A percentile compares a stretch with the other conserved stretches of the same genome.
phyloP scores from a whole-genome alignment of 805 yeast genomes.

The Kluyveromyces aestuarii region DNA sequence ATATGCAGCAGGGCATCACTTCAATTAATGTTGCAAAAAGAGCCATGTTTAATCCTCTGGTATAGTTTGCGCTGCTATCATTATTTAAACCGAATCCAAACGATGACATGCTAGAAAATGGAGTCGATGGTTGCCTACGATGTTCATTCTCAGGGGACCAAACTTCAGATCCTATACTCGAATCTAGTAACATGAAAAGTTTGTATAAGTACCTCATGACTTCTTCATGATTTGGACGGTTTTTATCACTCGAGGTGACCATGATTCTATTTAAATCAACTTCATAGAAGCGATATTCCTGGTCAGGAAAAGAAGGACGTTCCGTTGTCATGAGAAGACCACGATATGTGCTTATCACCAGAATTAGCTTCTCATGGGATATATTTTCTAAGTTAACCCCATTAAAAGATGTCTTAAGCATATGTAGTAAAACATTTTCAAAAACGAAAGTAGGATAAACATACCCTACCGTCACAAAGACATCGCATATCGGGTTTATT shows the following conservation, averaged over 20 bases:
- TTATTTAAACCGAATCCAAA: slow-evolving; percentile 34
- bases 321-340: slow-evolving; percentile 60
- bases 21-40: slow-evolving; percentile 64
- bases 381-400: slow-evolving; percentile 51
- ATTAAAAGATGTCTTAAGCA: slow-evolving; percentile 53
- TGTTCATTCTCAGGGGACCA: slow-evolving; percentile 31
- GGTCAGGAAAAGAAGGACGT: slow-evolving; percentile 68
- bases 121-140: slow-evolving; percentile 27
- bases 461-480: slow-evolving; percentile 69
- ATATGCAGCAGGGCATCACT: slow-evolving; percentile 62
- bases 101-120: slow-evolving; percentile 29
- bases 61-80: slow-evolving; percentile 25
- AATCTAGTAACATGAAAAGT: slow-evolving; percentile 52
- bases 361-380: slow-evolving; percentile 58
- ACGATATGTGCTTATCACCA: slow-evolving; percentile 64
- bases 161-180: slow-evolving; percentile 42
- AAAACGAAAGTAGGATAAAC: slow-evolving; percentile 70
- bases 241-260: slow-evolving; percentile 22
- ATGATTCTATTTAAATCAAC: slow-evolving; percentile 27
- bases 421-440: slow-evolving; percentile 67
- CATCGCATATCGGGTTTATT: slow-evolving; percentile 58
- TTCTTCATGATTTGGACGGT: slow-evolving; percentile 52
- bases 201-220: slow-evolving; percentile 49
- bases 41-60: slow-evolving; percentile 37
- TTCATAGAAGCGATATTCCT: slow-evolving; percentile 25